Conservation (phyloP, 2,329 filamentous ascomycete genomes). For the Cadophora gregata region DNA sequence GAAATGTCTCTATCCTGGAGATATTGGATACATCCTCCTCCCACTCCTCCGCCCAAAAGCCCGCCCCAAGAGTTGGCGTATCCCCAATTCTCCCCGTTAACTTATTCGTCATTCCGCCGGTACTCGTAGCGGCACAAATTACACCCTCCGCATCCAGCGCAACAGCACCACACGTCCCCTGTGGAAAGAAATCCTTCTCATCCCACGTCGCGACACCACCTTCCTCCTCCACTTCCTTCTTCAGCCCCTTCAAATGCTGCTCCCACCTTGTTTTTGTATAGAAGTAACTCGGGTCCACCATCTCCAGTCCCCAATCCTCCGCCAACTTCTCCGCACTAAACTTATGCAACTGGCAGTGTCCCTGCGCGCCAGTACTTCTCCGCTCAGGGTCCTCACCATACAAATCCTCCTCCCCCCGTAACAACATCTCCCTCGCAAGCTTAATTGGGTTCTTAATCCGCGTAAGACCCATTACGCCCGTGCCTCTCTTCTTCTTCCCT, state of each 20-base stretch:
- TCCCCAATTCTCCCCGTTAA: slow-evolving; percentile 84
- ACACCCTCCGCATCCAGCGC: slow-evolving; percentile 79
- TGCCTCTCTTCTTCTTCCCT: slow-evolving; percentile 75
- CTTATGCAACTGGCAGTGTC: slow-evolving; percentile 74
- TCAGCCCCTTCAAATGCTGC: slow-evolving; percentile 69
- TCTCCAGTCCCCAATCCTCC: slow-evolving; percentile 68
- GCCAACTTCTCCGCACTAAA: slow-evolving; percentile 73
- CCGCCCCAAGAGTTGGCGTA: slow-evolving; percentile 81
- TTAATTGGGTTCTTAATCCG: slow-evolving; percentile 81
- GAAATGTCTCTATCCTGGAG: slow-evolving; percentile 35
- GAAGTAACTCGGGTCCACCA: slow-evolving; percentile 73
- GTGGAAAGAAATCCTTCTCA: slow-evolving; percentile 71
- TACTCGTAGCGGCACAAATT: slow-evolving; percentile 70
- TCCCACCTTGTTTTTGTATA: slow-evolving; percentile 82
- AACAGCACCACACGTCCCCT: slow-evolving; percentile 85
- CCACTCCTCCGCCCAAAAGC: slow-evolving; percentile 93
- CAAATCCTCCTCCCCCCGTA: slow-evolving; percentile 68
- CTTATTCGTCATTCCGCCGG: slow-evolving; percentile 88
- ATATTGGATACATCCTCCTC: slow-evolving; percentile 50
- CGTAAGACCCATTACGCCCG: slow-evolving; percentile 75
- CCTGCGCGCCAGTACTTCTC: slow-evolving; percentile 54
- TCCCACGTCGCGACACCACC: slow-evolving; percentile 61
- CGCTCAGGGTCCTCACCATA: slow-evolving; percentile 48
- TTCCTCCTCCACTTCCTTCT: slow-evolving; percentile 54
- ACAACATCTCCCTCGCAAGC: slow-evolving; percentile 73